Base-by-base conservation (phyloP, 768 basidiomycete genomes). In the Polyporus arcularius region DNA sequence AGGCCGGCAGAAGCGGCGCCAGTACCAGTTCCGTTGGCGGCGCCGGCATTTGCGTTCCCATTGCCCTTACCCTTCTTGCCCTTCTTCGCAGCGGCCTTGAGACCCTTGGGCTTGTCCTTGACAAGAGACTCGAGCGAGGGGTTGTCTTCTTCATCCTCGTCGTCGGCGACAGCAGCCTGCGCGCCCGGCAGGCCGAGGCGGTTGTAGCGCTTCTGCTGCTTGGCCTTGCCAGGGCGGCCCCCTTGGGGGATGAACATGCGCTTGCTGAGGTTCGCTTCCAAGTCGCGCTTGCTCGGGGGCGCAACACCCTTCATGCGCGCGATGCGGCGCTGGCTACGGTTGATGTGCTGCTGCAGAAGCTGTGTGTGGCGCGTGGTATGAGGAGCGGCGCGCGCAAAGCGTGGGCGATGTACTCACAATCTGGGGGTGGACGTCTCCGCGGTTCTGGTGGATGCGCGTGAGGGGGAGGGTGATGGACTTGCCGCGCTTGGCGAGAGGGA, bases 281-380 rank as follows among this genome's bases (percentile, higher is more conserved):
- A 79, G 15, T 79, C 76, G 28, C 76, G 75, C 14, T 75, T 75
- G 21, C 82, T 76, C 6, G 86, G 87, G 8, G 69, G 79, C 21
- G 74, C 74, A 41, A 81, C 82, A 14, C 87, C 84, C 4, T 83
- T 83, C 85, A 92, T 88, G 51, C 81, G 85, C 8, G 89, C 88
- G 53, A 85, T 79, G 54, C 90, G 87, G 58, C 78, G 80, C 55
- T 82, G 74, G 54, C 81, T 79, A 52, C 84, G 85, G 72, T 90
- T 92, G 62, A 88, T 81, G 67, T 86, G 80, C 72, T 88, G 90
- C 71, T 91, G 89, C 38, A 86, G 73, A 47, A 81, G 71, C 90
- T 92, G 67, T 15, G 16, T 4, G 6, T 2, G 18, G 15, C 15
- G 30, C 11, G 31, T 10, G 10, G 35, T 30, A 35, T 46, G 18